Conservation (phyloP, 192 early-diverging fungal species). For the Funneliformis geosporum region DNA sequence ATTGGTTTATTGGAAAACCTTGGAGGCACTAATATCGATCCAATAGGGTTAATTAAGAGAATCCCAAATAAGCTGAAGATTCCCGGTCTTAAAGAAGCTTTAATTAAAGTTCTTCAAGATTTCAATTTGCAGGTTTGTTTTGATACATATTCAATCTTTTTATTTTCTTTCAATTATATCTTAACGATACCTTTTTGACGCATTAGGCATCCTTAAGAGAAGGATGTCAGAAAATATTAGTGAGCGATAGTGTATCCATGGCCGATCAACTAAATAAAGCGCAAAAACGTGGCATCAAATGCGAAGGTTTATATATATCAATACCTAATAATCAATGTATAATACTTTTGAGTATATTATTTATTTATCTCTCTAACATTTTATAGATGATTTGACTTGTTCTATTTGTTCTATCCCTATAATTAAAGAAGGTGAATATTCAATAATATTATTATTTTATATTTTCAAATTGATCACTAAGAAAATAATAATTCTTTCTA, state of each 20-base stretch:
- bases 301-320: slow-evolving; percentile 43
- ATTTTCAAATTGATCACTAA: slow-evolving; percentile 25
- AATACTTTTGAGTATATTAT: not conserved
- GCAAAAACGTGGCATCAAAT: slow-evolving; percentile 67
- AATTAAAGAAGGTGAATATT: slow-evolving; percentile 34
- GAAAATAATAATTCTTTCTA: slow-evolving; percentile 4
- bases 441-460: not conserved
- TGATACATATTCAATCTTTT: not conserved
- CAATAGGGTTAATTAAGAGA: slow-evolving; percentile 73
- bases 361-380: not conserved
- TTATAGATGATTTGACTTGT: slow-evolving; percentile 47
- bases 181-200: not conserved
- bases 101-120: slow-evolving; percentile 91
- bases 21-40: slow-evolving; percentile 77
- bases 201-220: slow-evolving; percentile 77
- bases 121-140: slow-evolving; percentile 77
- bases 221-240: slow-evolving; percentile 89
- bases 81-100: slow-evolving; percentile 74
- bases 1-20: slow-evolving; percentile 88
- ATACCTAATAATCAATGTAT: not conserved
- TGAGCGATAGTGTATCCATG: slow-evolving; percentile 82
- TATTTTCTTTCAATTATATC: slow-evolving; percentile 18
- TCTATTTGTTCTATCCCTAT: slow-evolving; percentile 51
- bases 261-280: slow-evolving; percentile 66
- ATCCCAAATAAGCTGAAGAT: slow-evolving; percentile 83